phyloP scores from a whole-genome alignment of 345 rosid genomes.

The Lenwebbia sp. region DNA sequence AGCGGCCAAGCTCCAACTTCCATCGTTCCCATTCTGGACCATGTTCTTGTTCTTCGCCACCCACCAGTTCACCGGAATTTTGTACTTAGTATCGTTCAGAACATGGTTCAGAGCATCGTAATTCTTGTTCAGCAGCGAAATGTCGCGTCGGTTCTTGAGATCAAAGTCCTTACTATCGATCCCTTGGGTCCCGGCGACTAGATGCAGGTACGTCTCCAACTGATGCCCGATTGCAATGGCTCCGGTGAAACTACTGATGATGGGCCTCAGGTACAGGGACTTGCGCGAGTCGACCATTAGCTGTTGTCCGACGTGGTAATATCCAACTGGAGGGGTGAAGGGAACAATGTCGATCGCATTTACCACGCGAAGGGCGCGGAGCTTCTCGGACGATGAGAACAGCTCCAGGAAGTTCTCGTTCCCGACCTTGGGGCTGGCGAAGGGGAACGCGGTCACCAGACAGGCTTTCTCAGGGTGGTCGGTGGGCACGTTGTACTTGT shows the following conservation, averaged over 20 bases:
- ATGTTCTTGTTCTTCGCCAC: conserved; percentile 45
- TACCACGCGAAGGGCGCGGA: conserved; percentile 31
- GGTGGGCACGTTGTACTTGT: conserved; percentile 28
- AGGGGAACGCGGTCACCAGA: conserved; percentile 42
- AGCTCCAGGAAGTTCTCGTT: conserved; percentile 24
- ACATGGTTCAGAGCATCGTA: conserved; percentile 31
- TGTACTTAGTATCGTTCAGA: conserved; percentile 6
- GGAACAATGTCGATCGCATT: conserved; percentile 56
- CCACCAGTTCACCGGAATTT: conserved; percentile 43
- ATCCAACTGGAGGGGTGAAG: conserved; percentile 40
- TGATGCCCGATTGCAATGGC: conserved; percentile 26
- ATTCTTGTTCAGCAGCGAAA: conserved; percentile 41
- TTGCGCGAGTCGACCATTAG: conserved; percentile 45
- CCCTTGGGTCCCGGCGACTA: conserved; percentile 69
- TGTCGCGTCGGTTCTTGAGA: conserved; percentile 31
- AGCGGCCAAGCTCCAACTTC: background rate
- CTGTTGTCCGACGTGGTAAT: conserved; percentile 52
- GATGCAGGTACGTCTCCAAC: conserved; percentile 52
- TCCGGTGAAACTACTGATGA: conserved; percentile 4
- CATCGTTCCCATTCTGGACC: conserved; percentile 21
- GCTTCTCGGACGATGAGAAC: conserved; percentile 25
- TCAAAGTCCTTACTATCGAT: conserved; percentile 23
- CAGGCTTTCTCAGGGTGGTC: conserved; percentile 11
- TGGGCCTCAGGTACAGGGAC: conserved; percentile 31
- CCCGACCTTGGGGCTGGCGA: conserved; percentile 61